Evolutionary conservation across 805 yeast genomes (phyloP).

Genomic region (Vanderwaltozyma verrucispora): DNA sequence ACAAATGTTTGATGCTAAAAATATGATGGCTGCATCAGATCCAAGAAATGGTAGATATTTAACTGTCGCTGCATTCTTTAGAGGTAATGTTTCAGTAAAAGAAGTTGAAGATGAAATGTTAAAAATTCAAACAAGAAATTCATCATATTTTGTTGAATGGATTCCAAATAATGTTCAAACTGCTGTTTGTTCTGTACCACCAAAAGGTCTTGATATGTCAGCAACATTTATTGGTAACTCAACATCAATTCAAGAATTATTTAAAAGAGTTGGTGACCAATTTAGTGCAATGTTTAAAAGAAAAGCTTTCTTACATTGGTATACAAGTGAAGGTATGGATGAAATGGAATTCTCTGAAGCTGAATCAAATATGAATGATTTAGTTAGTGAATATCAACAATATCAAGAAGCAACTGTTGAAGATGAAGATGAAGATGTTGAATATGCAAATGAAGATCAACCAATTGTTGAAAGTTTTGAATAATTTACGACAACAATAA

Average conservation of each 20-base stretch:
- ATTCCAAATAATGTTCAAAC: slow-evolving; percentile 93
- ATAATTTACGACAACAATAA: slow-evolving; percentile 5
- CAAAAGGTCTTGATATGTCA: slow-evolving; percentile 74
- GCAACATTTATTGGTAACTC: slow-evolving; percentile 93
- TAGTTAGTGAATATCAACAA: slow-evolving; percentile 85
- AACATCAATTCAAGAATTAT: slow-evolving; percentile 84
- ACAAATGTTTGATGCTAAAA: slow-evolving; percentile 85
- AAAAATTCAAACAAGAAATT: slow-evolving; percentile 70
- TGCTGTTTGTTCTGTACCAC: slow-evolving; percentile 86
- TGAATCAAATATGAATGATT: slow-evolving; percentile 80
- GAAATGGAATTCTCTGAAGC: slow-evolving; percentile 92
- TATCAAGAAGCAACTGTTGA: slow-evolving; percentile 76
- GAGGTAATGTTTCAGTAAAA: slow-evolving; percentile 86
- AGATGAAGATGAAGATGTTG: slow-evolving; percentile 57
- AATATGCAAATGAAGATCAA: slow-evolving; percentile 28
- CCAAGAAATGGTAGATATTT: slow-evolving; percentile 85
- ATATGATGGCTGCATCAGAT: slow-evolving; percentile 94
- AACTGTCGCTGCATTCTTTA: slow-evolving; percentile 88
- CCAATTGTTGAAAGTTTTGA: slow-evolving; percentile 27
- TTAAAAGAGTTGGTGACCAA: slow-evolving; percentile 82
- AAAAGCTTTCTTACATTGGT: slow-evolving; percentile 95
- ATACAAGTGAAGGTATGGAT: slow-evolving; percentile 93
- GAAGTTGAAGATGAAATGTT: slow-evolving; percentile 93
- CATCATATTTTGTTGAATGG: slow-evolving; percentile 87
- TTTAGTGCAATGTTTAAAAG: slow-evolving; percentile 88